Conservation (phyloP, 805 yeast genomes). For the Pichia pseudocactophila region DNA sequence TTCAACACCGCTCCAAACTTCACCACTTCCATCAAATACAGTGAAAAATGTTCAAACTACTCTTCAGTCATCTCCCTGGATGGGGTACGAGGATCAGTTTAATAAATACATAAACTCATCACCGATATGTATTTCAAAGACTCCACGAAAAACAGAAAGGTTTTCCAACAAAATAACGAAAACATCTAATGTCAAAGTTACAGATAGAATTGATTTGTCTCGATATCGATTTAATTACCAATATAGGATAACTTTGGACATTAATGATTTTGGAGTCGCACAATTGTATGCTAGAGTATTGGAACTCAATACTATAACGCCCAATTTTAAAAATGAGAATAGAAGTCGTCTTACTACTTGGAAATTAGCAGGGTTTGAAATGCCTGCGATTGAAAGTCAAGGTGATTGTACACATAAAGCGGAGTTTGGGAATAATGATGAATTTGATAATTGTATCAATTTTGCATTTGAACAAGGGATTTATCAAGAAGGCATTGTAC, state of each 20-base stretch:
- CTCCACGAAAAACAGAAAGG: background rate
- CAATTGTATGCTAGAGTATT: slow-evolving; percentile 5
- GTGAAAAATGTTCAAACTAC: background rate
- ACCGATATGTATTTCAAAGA: slow-evolving; percentile 1
- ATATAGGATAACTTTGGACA: slow-evolving; percentile 4
- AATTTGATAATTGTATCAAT: background rate
- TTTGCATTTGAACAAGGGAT: background rate
- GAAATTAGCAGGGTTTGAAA: no score
- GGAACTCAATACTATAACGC: background rate
- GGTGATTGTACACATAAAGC: background rate
- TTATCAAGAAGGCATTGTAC: background rate
- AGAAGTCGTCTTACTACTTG: background rate
- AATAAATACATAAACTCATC: slow-evolving; percentile 11
- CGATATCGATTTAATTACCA: slow-evolving; percentile 1
- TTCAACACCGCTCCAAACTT: slow-evolving; percentile 23
- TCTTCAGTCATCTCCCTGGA: slow-evolving; percentile 4
- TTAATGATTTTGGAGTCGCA: slow-evolving; percentile 8
- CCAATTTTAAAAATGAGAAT: no score
- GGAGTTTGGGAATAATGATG: background rate
- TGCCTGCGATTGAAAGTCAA: no score
- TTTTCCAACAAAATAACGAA: background rate
- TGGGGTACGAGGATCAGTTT: slow-evolving; percentile 6
- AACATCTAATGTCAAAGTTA: background rate
- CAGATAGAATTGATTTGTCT: background rate
- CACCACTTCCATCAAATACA: slow-evolving; percentile 16